Evolutionary conservation across 306 rosid genomes (phyloP).

Genomic region (Leucaena leucocephala): DNA sequence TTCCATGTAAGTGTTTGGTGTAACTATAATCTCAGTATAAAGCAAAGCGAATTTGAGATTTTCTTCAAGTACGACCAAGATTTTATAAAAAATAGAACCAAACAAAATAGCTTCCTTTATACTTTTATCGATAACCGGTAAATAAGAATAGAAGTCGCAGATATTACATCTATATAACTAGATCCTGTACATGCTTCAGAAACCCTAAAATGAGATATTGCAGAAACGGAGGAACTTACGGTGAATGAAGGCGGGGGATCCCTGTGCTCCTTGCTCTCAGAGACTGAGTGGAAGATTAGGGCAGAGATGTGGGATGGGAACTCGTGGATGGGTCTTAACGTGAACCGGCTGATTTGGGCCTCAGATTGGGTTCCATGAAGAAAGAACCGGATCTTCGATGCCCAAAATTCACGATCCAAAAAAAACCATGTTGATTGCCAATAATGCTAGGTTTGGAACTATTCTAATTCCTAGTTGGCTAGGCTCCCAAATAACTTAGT

Average conservation of each 20-base stretch:
- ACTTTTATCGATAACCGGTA: background rate
- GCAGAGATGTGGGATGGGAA: background rate
- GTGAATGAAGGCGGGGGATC: slow-evolving; percentile 15
- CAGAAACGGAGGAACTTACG: background rate
- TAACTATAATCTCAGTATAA: background rate
- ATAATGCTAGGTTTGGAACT: too few species aligned
- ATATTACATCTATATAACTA: too few species aligned
- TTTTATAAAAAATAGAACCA: background rate
- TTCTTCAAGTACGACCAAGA: background rate
- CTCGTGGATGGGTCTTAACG: background rate
- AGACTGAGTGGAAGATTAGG: slow-evolving; percentile 5
- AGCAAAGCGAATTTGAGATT: background rate
- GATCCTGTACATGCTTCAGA: background rate
- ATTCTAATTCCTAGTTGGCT: too few species aligned
- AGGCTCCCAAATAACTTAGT: too few species aligned
- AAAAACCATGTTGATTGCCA: background rate
- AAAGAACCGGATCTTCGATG: background rate
- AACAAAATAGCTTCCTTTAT: background rate
- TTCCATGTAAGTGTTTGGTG: background rate
- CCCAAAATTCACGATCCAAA: background rate
- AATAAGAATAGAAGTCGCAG: background rate
- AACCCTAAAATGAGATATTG: background rate
- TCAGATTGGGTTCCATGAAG: background rate
- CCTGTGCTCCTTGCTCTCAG: background rate
- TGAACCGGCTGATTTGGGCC: slow-evolving; percentile 9